Evolutionary conservation across 345 rosid species (phyloP), one percentile per base, ranked within the genome.

Genomic region (Viola odorata): DNA sequence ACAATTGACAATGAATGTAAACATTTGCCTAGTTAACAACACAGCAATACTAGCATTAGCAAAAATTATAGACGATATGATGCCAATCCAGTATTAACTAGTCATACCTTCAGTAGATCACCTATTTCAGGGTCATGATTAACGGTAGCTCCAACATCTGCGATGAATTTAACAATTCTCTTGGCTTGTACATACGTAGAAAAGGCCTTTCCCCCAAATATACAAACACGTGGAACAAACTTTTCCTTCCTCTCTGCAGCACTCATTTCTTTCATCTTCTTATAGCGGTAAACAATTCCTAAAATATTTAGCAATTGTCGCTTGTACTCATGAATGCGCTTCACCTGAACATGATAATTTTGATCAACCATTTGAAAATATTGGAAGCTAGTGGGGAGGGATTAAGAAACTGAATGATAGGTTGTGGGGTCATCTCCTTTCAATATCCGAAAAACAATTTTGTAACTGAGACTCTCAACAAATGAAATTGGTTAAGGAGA

Each of bases 201-300:
- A 50, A 88, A 85, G 54, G 96, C 92, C 74, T 88, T 85, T 32
- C 96, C 92, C 13, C 92, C 96, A 66, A 85, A 81, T 69, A 88
- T 84, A 70, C 90, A 88, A 44, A 88, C 90, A 64, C 96, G 66
- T 4, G 91, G 90, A 51, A 74, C 90, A 71, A 51, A 88, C 11
- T 64, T 76, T 8, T 65, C 65, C 67, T 69, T 74, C 64, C 88
- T 79, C 61, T 85, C 86, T 23, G 66, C 73, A 7, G 73, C 64
- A 68, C 62, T 81, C 88, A 84, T 81, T 74, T 85, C 96, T 66
- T 85, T 85, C 92, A 85, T 88, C 78, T 76, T 76, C 78, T 88
- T 85, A 78, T 85, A 88, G 38, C 90, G 78, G 61, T 85, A 80
- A 23, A 82, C 88, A 14, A 85, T 82, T 55, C 92, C 96, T 61